Conservation (phyloP, 1,284 basidiomycete genomes). For the Malassezia nana region DNA sequence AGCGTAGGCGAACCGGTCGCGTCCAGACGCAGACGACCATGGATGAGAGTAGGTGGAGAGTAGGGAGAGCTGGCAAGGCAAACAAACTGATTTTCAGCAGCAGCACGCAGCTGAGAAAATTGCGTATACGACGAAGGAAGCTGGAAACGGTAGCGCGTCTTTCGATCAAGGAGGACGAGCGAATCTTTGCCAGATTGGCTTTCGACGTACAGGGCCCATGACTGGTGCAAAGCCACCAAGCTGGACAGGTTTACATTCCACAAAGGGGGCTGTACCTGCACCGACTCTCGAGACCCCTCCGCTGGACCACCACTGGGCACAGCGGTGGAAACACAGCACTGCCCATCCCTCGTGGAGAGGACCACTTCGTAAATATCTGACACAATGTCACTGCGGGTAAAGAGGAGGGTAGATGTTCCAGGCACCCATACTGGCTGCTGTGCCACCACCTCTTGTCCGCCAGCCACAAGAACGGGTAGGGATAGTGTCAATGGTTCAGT, state of each 20-base stretch:
- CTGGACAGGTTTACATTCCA: constrained; percentile 9
- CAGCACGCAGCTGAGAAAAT: constrained; percentile 9
- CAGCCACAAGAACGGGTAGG: constrained; percentile 14
- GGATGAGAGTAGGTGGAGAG: constrained; percentile 22
- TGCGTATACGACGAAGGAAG: not conserved
- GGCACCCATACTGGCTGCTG: constrained; percentile 53
- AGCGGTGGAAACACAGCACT: not conserved
- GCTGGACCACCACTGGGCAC: not conserved
- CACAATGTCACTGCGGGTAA: constrained; percentile 41
- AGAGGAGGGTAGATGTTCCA: constrained; percentile 54
- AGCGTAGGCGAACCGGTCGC: not conserved
- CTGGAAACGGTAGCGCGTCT: not conserved
- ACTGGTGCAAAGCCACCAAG: constrained; percentile 2
- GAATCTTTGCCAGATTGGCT: not conserved
- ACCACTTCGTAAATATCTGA: constrained; percentile 1
- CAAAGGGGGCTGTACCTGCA: constrained; percentile 2
- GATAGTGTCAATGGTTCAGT: constrained; percentile 12
- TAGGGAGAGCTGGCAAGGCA: constrained; percentile 19
- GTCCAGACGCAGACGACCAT: not conserved
- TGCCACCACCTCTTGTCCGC: constrained; percentile 25
- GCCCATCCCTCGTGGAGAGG: not conserved
- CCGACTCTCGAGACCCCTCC: not conserved
- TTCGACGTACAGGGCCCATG: constrained; percentile 4
- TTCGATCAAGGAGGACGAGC: constrained; percentile 4
- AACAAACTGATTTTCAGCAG: constrained; percentile 19